Evolutionary conservation across 2,329 filamentous ascomycete genomes (phyloP), one percentile per base, ranked within the genome.

Genomic region (Cytospora paraplurivora): DNA sequence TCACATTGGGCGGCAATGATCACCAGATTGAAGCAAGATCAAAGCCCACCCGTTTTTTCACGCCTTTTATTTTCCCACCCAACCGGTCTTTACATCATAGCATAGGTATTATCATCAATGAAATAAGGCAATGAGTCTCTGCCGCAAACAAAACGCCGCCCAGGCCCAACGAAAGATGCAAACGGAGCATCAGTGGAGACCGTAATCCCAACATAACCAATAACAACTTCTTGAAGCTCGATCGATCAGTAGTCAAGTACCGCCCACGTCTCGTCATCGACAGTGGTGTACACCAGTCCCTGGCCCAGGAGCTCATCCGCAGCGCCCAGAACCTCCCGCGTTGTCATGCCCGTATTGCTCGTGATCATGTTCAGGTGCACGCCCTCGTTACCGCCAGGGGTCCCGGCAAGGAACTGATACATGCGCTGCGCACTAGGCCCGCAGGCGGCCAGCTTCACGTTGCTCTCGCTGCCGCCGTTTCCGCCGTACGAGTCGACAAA

Each of bases 241-340:
- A 44, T 15, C 27, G 33, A 64, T 70, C 64, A 88, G 67, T 82
- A 85, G 64, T 96, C 91, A 66, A 97, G 79, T 67, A 96, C 81
- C 51, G 92, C 92, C 89, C 91, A 98, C 0, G 94, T 98, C 76
- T 91, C 85, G 72, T 98, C 94, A 76, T 98, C 93, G 7, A 96
- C 84, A 11, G 96, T 99, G 34, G 92, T 92, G 78, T 92, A 99
- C 68, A 97, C 91, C 70, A 92, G 73, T 35, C 93, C 92, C 62
- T 85, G 78, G 2, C 81, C 81, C 51, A 92, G 76, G 72, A 99
- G 76, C 76, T 98, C 93, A 70, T 97, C 92, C 11, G 90, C 87
- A n/a, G 88, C 93, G 59, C 83, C 85, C 69, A 88, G 79, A 15
- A 95, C 90, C 53, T 96, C 91, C 33, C 82, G 81, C 35, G 88